Percentiles rank a stretch among this genome's conserved stretches.
Conservation (phyloP, 2,329 filamentous ascomycete species). For the Fusarium sp. region DNA sequence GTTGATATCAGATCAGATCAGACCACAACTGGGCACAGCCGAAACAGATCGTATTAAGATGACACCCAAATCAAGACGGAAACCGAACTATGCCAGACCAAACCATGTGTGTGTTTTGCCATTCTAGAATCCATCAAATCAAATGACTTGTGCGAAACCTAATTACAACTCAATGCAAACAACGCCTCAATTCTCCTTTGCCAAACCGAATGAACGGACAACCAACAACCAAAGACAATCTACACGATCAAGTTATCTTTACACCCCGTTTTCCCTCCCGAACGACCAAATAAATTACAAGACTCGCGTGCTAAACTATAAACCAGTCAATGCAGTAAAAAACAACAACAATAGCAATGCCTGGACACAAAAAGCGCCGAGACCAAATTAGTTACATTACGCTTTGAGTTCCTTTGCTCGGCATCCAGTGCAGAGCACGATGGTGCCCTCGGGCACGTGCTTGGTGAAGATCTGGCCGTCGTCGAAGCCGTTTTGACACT, state of each 20-base stretch:
- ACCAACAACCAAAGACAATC: background rate
- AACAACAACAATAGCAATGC: conserved; percentile 9
- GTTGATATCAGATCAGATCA: background rate
- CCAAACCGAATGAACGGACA: conserved; percentile 11
- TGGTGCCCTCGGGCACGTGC: conserved; percentile 59
- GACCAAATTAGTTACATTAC: conserved; percentile 40
- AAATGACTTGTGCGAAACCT: conserved; percentile 7
- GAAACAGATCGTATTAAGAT: background rate
- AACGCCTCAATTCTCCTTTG: conserved; percentile 8
- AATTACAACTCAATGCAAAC: conserved; percentile 5
- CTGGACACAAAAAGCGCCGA: conserved; percentile 11
- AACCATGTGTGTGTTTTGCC: conserved; percentile 15
- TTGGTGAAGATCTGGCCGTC: conserved; percentile 75
- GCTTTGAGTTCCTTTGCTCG: conserved; percentile 70
- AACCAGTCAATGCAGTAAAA: conserved; percentile 5
- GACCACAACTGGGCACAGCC: background rate
- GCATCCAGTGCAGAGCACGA: conserved; percentile 72
- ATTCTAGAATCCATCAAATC: conserved; percentile 20
- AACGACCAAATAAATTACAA: conserved; percentile 23
- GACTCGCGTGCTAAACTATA: conserved; percentile 11
- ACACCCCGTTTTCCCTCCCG: conserved; percentile 9
- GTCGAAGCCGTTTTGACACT: conserved; percentile 69
- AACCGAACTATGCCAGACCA: background rate
- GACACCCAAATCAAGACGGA: background rate
- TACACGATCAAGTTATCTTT: conserved; percentile 22